Evolutionary conservation across 768 basidiomycete species (phyloP).

Genomic region (Termitomyces sp.): DNA sequence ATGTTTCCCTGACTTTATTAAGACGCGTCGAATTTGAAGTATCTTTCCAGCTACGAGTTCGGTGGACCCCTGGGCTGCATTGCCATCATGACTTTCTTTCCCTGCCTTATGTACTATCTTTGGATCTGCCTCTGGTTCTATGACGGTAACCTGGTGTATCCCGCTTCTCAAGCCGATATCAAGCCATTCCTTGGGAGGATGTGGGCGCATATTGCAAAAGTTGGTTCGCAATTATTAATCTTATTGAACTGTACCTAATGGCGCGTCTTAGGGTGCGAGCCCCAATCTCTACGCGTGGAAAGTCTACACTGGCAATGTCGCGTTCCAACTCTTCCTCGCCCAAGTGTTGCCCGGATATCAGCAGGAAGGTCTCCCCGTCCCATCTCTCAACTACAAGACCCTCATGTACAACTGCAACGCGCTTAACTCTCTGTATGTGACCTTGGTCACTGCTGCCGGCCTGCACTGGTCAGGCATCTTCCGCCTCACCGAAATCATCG

Average conservation of each 20-base stretch:
- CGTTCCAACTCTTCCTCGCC: constrained; percentile 87
- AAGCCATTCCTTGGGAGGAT: constrained; percentile 74
- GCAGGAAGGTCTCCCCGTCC: constrained; percentile 95
- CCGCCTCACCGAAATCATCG: constrained; percentile 91
- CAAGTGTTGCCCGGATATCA: constrained; percentile 86
- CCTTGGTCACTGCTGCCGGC: constrained; percentile 64
- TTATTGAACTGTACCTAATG: not conserved
- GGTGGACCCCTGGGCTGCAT: constrained; percentile 90
- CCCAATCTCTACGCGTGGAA: constrained; percentile 87
- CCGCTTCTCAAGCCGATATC: constrained; percentile 64
- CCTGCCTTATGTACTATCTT: constrained; percentile 95
- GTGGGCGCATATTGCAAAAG: constrained; percentile 81
- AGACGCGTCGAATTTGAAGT: constrained; percentile 1
- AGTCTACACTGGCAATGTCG: constrained; percentile 84
- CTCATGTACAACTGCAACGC: constrained; percentile 98
- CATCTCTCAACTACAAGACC: constrained; percentile 88
- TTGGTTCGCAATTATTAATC: constrained; percentile 24
- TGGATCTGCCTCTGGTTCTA: constrained; percentile 98
- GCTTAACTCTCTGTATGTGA: constrained; percentile 76
- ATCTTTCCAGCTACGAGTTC: constrained; percentile 76
- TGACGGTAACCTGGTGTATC: constrained; percentile 75
- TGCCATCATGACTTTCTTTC: constrained; percentile 94
- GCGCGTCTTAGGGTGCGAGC: constrained; percentile 69
- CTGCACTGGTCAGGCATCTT: constrained; percentile 81
- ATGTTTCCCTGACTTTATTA: constrained; percentile 14